Percentiles rank a stretch among this genome's conserved stretches.
phyloP scores from a whole-genome alignment of 1,284 basidiomycete genomes.

The Malassezia japonica region DNA sequence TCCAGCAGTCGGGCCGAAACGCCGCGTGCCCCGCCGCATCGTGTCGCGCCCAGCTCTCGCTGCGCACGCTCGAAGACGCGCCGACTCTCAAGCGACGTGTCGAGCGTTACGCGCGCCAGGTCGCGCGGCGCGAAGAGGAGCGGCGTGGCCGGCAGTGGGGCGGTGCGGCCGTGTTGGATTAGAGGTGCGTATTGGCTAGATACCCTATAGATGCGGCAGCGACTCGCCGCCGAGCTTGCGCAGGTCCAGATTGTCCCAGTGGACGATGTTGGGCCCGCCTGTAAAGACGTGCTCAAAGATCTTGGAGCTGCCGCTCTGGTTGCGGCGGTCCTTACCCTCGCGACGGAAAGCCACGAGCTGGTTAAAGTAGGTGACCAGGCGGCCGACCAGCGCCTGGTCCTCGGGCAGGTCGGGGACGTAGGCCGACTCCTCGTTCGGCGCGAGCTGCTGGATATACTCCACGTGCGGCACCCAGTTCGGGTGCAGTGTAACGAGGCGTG shows the following conservation, averaged over 20 bases:
- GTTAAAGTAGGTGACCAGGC: constrained; percentile 42
- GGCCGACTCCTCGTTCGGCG: neutral
- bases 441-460: neutral
- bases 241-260: neutral
- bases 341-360: constrained; percentile 43
- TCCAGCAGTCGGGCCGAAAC: neutral
- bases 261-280: neutral
- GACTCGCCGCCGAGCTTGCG: neutral
- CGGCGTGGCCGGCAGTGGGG: neutral
- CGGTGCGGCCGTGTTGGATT: constrained; percentile 9
- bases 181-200: no score
- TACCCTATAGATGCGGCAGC: neutral
- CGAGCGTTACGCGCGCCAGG: constrained; percentile 12
- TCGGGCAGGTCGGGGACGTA: neutral
- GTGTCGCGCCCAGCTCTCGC: neutral
- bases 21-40: constrained; percentile 11
- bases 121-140: constrained; percentile 6
- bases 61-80: neutral
- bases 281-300: constrained; percentile 2
- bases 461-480: constrained; percentile 38
- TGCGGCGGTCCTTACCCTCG: constrained; percentile 46
- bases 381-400: constrained; percentile 16
- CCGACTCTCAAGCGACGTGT: constrained; percentile 9
- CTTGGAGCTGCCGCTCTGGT: constrained; percentile 20
- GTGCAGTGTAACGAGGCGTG: constrained; percentile 45